phyloP scores from a whole-genome alignment of 495 filamentous ascomycete genomes.

The Talaromyces nanjingensis region DNA sequence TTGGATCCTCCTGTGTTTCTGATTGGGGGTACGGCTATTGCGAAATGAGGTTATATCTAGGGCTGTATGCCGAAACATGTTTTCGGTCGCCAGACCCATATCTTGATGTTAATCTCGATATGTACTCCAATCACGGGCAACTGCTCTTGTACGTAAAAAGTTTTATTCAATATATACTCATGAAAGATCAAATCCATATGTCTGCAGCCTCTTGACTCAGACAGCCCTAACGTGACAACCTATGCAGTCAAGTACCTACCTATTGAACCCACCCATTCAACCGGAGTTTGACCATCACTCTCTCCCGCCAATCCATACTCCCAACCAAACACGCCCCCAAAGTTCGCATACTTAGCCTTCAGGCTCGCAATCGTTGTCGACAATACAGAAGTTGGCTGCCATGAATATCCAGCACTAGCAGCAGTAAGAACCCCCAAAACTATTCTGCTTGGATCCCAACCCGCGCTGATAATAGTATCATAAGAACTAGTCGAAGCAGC shows the following conservation, averaged over 20 bases:
- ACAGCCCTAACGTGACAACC: neutral
- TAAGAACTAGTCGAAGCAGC: slow-evolving; percentile 38
- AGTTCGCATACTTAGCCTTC: slow-evolving; percentile 35
- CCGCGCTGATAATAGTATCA: slow-evolving; percentile 41
- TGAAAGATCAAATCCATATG: neutral
- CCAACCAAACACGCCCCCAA: slow-evolving; percentile 67
- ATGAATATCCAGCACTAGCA: slow-evolving; percentile 43
- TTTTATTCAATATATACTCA: neutral
- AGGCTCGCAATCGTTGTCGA: slow-evolving; percentile 23
- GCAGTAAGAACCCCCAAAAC: slow-evolving; percentile 57
- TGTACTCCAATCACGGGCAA: no score
- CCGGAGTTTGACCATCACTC: slow-evolving; percentile 3
- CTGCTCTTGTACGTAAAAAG: neutral
- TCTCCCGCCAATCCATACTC: slow-evolving; percentile 38
- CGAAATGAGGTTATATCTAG: neutral
- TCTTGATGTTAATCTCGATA: no score
- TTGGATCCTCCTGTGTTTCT: neutral
- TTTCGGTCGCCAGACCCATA: no score
- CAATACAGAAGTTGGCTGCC: slow-evolving; percentile 25
- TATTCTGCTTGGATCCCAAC: slow-evolving; percentile 48
- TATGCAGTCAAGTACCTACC: neutral
- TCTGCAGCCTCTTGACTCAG: neutral
- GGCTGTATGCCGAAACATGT: neutral
- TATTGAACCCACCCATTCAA: neutral
- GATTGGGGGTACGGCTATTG: neutral